phyloP scores from a whole-genome alignment of 1,139 yeast genomes.

The Yamadazyma songkhlaensis region DNA sequence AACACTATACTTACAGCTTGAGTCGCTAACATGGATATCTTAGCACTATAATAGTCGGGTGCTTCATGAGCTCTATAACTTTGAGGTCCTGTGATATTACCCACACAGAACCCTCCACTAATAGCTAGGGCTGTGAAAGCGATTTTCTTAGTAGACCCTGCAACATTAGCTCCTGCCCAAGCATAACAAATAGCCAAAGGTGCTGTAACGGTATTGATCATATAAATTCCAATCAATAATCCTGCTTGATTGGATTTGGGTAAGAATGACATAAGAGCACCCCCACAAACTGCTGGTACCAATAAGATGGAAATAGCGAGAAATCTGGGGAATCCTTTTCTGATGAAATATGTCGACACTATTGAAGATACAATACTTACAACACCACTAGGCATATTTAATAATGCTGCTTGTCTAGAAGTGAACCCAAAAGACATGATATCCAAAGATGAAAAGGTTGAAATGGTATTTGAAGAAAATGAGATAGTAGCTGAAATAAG shows the following conservation, averaged over 20 bases:
- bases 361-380: constrained; percentile 13
- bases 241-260: constrained; percentile 29
- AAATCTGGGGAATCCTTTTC: constrained; percentile 16
- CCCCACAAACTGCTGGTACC: constrained; percentile 15
- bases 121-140: constrained; percentile 23
- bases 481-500: constrained; percentile 22
- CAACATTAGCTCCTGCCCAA: constrained; percentile 22
- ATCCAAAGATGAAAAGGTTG: constrained; percentile 40
- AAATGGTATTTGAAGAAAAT: constrained; percentile 42
- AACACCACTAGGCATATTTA: constrained; percentile 16
- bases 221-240: constrained; percentile 19
- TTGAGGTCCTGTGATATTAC: constrained; percentile 34
- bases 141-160: constrained; percentile 25
- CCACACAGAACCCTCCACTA: constrained; percentile 17
- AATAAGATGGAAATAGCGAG: constrained; percentile 16
- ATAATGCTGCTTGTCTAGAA: constrained; percentile 13
- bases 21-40: constrained; percentile 30
- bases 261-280: constrained; percentile 35
- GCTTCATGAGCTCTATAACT: constrained; percentile 24
- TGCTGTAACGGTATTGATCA: constrained; percentile 17
- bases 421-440: constrained; percentile 32
- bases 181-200: constrained; percentile 21
- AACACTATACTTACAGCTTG: constrained; percentile 30
- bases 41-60: constrained; percentile 33
- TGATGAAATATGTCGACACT: constrained; percentile 13